These are phyloP conservation scores for Rhizopogon salebrosus DNA, from an alignment of 768 basidiomycete genomes.

Conservation along the genomic window DNA sequence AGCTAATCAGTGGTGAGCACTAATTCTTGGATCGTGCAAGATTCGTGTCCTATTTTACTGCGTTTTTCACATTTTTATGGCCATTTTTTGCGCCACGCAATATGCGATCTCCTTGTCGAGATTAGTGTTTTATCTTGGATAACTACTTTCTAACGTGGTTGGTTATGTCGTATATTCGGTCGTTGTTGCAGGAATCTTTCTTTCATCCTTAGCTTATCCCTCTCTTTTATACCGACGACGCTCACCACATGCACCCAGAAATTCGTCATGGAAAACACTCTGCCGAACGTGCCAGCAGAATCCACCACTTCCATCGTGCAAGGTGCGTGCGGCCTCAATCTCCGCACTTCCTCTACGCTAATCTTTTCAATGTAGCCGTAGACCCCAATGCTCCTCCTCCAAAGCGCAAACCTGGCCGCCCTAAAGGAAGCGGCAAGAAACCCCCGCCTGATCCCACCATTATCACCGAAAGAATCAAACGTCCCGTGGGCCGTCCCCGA, in stretches of 20 bases:
- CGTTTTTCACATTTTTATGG: constrained; percentile 12
- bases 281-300: constrained; percentile 23
- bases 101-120: constrained; percentile 17
- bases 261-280: constrained; percentile 19
- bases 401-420: constrained; percentile 72
- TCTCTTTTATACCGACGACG: constrained; percentile 1
- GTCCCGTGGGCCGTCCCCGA: constrained; percentile 76
- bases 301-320: constrained; percentile 23
- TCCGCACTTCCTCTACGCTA: neutral
- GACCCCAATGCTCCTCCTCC: constrained; percentile 29
- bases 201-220: constrained; percentile 2
- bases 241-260: constrained; percentile 21
- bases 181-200: constrained; percentile 26
- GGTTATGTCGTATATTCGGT: constrained; percentile 30
- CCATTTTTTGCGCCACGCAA: constrained; percentile 6
- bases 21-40: constrained; percentile 9
- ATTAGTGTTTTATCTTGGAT: constrained; percentile 27
- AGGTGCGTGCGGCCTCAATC: constrained; percentile 8
- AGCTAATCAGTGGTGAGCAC: constrained; percentile 20
- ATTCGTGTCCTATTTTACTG: neutral
- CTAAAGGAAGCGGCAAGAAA: constrained; percentile 80
- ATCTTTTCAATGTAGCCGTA: constrained; percentile 13
- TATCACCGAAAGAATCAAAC: constrained; percentile 53
- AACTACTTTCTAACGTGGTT: constrained; percentile 24
- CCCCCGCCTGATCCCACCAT: constrained; percentile 33